phyloP scores from a whole-genome alignment of 202 grass and related monocot genomes.

The Bolboschoenoplectus hybrid region DNA sequence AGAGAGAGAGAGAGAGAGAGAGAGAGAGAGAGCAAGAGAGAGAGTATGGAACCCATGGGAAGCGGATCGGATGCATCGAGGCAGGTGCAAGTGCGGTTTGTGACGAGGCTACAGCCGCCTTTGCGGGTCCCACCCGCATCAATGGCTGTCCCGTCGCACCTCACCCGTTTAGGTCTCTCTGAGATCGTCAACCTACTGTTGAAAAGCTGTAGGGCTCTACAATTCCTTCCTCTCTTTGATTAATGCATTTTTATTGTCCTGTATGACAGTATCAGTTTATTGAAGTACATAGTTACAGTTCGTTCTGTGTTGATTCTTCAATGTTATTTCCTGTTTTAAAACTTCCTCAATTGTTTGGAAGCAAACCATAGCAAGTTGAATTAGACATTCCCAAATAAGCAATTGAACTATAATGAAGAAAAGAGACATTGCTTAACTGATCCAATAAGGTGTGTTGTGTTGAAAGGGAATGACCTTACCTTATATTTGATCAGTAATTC shows the following conservation, averaged over 20 bases:
- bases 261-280: neutral
- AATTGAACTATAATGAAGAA: neutral
- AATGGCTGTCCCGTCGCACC: constrained; percentile 72
- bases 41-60: constrained; percentile 36
- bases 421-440: neutral
- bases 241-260: neutral
- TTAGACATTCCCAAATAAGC: neutral
- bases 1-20: neutral
- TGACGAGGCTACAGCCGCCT: constrained; percentile 59
- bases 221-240: neutral
- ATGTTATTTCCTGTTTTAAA: neutral
- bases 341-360: neutral
- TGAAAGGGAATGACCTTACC: neutral
- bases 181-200: constrained; percentile 85
- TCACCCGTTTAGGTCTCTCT: constrained; percentile 81
- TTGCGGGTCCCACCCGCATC: constrained; percentile 52
- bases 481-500: neutral
- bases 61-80: constrained; percentile 53
- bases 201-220: constrained; percentile 40
- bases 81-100: constrained; percentile 87
- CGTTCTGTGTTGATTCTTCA: neutral
- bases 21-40: neutral
- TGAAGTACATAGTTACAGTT: neutral
- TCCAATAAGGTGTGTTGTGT: neutral
- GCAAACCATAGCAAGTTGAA: neutral